These are phyloP conservation scores for Stephania yunnanensis DNA, from an alignment of 164 flowering plant species.

Conservation along the genomic window DNA sequence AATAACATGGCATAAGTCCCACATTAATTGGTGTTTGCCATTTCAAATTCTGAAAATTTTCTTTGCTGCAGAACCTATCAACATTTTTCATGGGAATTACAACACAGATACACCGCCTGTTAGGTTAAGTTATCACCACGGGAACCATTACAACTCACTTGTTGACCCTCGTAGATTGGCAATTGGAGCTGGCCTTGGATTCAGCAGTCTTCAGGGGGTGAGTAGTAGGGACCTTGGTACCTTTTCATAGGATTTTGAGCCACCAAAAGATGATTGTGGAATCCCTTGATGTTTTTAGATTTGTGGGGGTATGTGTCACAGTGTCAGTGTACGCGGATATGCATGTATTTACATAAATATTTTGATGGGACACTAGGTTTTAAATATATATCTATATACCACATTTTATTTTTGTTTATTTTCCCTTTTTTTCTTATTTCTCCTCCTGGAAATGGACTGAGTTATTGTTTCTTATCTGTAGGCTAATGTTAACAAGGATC, in stretches of 20 bases:
- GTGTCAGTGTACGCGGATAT: too few relatives aligned
- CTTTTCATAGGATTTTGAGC: not conserved
- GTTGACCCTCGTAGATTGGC: slow-evolving; percentile 86
- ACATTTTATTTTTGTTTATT: not conserved
- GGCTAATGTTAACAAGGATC: slow-evolving; percentile 75
- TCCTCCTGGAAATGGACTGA: not conserved
- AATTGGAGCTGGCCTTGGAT: slow-evolving; percentile 98
- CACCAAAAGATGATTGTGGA: not conserved
- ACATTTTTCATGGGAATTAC: slow-evolving; percentile 91
- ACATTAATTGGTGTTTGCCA: too few relatives aligned
- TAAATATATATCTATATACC: not conserved
- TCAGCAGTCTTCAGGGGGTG: slow-evolving; percentile 88
- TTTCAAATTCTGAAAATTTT: slow-evolving; percentile 1
- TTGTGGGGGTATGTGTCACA: not conserved
- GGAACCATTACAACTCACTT: slow-evolving; percentile 98
- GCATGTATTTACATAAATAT: too few relatives aligned
- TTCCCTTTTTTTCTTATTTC: not conserved
- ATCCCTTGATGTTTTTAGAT: not conserved
- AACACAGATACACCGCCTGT: slow-evolving; percentile 84
- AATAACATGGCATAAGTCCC: too few relatives aligned
- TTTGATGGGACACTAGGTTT: not conserved
- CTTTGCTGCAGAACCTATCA: slow-evolving; percentile 79
- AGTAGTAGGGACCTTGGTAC: slow-evolving; percentile 13
- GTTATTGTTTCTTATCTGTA: slow-evolving; percentile 16
- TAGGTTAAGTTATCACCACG: slow-evolving; percentile 86